Evolutionary conservation across 2,329 filamentous ascomycete species (phyloP), one percentile per base, ranked within the genome.

Genomic region (Colletotrichum incanum): DNA sequence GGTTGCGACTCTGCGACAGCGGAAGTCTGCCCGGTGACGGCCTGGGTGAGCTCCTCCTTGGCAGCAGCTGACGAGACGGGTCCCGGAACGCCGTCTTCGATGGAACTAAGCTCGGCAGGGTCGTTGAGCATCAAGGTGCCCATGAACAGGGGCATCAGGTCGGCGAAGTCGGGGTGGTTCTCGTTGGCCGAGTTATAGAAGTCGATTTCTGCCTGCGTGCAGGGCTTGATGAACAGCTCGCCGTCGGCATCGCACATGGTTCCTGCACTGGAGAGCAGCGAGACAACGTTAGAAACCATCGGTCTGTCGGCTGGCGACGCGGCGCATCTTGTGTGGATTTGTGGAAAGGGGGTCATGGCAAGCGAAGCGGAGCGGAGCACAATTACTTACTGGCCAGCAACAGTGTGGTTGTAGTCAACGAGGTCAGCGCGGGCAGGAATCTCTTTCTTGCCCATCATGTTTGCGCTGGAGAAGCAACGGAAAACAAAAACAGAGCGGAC

Each of bases 171-270:
- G 39, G 91, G 90, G 79, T 97, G 93, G 28, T 87, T 83, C 43
- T 88, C 82, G 63, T 82, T 81, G 37, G 91, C 92, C 49, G 91
- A 90, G 80, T 98, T 90, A 86, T 99, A 99, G 82, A 99, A 99
- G 55, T 91, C 88, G 77, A 98, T 91, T 84, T 99, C 96, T 74
- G 91, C 88, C 74, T 91, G 84, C 0, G 94, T 97, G 82, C 96
- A 98, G 23, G 96, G 96, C 83, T 99, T 99, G 80, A 98, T 94
- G 80, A 99, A 93, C 43, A 98, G 87, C 74, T 93, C 90, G 80
- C 96, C 96, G 65, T 94, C 91, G 67, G 89, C 87, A 79, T 97
- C 94, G 79, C 93, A 95, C 77, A 97, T 90, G 58, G 97, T 96
- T 75, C 96, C 96, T 76, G 97, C 95, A 84, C 95, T 98, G 79